Base-by-base conservation (phyloP, 2,329 filamentous ascomycete species). In the Dactylellina leptospora region DNA sequence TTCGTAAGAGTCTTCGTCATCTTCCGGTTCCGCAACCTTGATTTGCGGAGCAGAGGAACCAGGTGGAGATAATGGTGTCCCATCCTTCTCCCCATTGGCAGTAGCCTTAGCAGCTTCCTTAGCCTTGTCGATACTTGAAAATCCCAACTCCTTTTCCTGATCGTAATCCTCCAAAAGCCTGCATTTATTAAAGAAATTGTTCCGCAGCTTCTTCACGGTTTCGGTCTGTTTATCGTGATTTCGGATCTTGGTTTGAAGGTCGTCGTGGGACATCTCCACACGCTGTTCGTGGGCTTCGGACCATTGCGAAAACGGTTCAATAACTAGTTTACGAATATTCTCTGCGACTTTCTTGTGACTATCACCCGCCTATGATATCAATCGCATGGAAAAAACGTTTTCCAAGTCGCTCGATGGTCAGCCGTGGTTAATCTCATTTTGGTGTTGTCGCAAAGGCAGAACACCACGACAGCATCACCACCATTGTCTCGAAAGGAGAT, bases 101-200 rank as follows among this genome's bases (percentile, higher is more conserved):
- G 51, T 53, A 2, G 90, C 89, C 79, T 90, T 92, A 30, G 80
- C 83, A 77, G 89, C 86, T 1, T 76, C 74, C 20, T 76, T 76
- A 9, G 76, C 62, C 50, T 84, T 84, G 73, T 85, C 83, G 3
- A 92, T 92, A 75, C 93, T 92, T 80, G 96, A 92, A 81, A 99
- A 99, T 38, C 93, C 95, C 61, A 99, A 85, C 81, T 99, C 97
- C 80, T 97, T 96, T 83, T 99, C 96, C 81, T 99, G 95, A 80
- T 99, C 95, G 72, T 97, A 82, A 79, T 99, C 95, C 79, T 99
- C 96, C 4, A 97, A 90, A 74, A 97, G 83, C 53, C 96, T 89
- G 80, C 95, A 99, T 82, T 97, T 99, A 84, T 97, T 99, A 85
- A 97, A 97, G 82, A 99, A 99, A 77, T 91, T 90, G 80, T 91